These are phyloP conservation scores for Bocquillonia castaneifolia DNA, from an alignment of 441 rosid genomes.

Conservation along the genomic window DNA sequence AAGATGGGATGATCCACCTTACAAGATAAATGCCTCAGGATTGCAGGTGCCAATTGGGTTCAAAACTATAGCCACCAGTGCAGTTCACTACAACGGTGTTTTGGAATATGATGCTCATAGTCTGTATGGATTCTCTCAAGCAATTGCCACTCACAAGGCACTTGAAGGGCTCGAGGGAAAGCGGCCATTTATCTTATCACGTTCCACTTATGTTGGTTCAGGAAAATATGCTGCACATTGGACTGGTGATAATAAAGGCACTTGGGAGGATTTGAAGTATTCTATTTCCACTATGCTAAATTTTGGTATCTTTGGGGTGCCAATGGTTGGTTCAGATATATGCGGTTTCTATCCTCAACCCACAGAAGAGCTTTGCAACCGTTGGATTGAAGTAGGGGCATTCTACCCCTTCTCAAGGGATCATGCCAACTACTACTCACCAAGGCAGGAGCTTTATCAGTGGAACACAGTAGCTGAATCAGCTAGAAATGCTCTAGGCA, in stretches of 20 bases:
- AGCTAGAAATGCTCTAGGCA: constrained; percentile 85
- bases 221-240: constrained; percentile 91
- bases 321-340: constrained; percentile 95
- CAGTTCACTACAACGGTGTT: constrained; percentile 82
- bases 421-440: constrained; percentile 89
- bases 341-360: constrained; percentile 92
- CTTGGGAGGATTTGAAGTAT: constrained; percentile 79
- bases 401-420: constrained; percentile 96
- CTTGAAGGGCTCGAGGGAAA: constrained; percentile 70
- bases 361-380: constrained; percentile 93
- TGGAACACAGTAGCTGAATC: constrained; percentile 79
- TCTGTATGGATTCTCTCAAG: constrained; percentile 80
- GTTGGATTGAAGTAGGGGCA: constrained; percentile 95
- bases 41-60: constrained; percentile 60
- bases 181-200: constrained; percentile 80
- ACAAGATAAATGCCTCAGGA: constrained; percentile 91
- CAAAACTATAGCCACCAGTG: constrained; percentile 93
- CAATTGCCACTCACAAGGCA: constrained; percentile 84
- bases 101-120: constrained; percentile 91
- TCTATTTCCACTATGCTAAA: constrained; percentile 86
- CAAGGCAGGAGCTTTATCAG: constrained; percentile 94
- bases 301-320: constrained; percentile 88
- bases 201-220: constrained; percentile 88
- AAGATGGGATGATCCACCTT: constrained; percentile 93
- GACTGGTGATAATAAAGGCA: constrained; percentile 95